Conservation (phyloP, 2,329 filamentous ascomycete genomes). For the Aspergillus arachidicola region DNA sequence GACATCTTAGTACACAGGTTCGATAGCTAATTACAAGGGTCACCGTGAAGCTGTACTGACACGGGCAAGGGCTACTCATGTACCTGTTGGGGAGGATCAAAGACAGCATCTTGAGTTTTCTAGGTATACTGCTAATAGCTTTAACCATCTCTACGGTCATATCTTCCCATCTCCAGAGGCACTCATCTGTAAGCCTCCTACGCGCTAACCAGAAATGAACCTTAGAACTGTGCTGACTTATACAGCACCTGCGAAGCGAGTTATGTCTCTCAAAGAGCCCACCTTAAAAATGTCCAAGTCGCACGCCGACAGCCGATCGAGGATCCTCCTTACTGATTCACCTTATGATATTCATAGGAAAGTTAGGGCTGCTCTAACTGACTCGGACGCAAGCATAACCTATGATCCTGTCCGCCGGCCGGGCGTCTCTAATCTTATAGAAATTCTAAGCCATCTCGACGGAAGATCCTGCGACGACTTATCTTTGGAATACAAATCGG, state of each 20-base stretch:
- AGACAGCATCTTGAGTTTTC: slow-evolving; percentile 92
- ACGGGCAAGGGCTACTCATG: slow-evolving; percentile 73
- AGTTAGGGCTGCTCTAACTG: slow-evolving; percentile 74
- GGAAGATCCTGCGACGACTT: slow-evolving; percentile 46
- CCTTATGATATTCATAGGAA: slow-evolving; percentile 67
- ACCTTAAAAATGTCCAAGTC: slow-evolving; percentile 94
- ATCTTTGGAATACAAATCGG: slow-evolving; percentile 46
- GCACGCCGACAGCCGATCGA: slow-evolving; percentile 67
- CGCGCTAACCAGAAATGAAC: neutral
- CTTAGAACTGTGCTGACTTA: slow-evolving; percentile 10
- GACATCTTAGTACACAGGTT: slow-evolving; percentile 86
- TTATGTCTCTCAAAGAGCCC: slow-evolving; percentile 87
- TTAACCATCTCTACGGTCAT: slow-evolving; percentile 73
- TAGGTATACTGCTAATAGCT: slow-evolving; percentile 79
- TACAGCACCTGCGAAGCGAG: slow-evolving; percentile 73
- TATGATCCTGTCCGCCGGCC: slow-evolving; percentile 73
- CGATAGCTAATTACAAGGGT: slow-evolving; percentile 8
- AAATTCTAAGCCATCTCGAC: slow-evolving; percentile 74
- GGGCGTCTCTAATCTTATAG: slow-evolving; percentile 84
- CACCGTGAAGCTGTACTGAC: slow-evolving; percentile 18
- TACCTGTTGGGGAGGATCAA: slow-evolving; percentile 96
- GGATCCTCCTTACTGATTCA: slow-evolving; percentile 80
- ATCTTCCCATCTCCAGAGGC: slow-evolving; percentile 70
- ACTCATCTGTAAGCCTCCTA: slow-evolving; percentile 63
- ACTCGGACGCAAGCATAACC: slow-evolving; percentile 66